phyloP scores from a whole-genome alignment of 1,284 basidiomycete genomes.

The Cutaneotrichosporon dermatis region DNA sequence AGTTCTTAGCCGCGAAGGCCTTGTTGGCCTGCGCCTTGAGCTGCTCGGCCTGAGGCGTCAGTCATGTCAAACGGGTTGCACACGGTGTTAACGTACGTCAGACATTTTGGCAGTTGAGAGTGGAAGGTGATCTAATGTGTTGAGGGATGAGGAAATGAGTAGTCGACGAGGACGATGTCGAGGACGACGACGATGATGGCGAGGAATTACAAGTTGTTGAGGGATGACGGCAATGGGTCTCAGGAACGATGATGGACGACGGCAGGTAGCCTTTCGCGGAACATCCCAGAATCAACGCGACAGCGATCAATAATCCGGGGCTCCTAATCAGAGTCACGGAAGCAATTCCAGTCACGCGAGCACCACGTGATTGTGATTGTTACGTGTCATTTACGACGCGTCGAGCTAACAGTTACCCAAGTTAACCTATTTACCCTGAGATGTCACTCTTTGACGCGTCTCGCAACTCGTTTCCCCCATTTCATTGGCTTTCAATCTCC shows the following conservation, averaged over 20 bases:
- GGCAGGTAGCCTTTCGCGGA: not conserved
- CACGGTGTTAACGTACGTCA: not conserved
- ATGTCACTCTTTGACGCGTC: conserved; percentile 3
- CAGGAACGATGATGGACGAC: not conserved
- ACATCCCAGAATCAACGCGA: conserved; percentile 3
- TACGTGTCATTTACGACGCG: not conserved
- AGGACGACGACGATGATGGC: not conserved
- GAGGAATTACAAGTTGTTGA: not conserved
- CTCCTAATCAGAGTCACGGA: not conserved
- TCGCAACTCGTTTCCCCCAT: not conserved
- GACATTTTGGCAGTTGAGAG: not conserved
- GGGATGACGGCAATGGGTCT: no score
- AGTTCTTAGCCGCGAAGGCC: conserved; percentile 89
- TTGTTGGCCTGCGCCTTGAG: conserved; percentile 95
- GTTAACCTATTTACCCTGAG: not conserved
- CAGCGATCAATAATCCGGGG: not conserved
- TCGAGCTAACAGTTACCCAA: not conserved
- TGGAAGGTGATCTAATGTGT: not conserved
- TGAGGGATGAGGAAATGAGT: no score
- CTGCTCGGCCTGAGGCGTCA: conserved; percentile 49
- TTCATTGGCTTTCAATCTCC: not conserved
- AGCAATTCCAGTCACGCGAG: not conserved
- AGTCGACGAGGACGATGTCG: not conserved
- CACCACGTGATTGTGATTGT: not conserved
- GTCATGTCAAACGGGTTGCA: not conserved